phyloP scores from a whole-genome alignment of 345 rosid species.

The Acer campestre region DNA sequence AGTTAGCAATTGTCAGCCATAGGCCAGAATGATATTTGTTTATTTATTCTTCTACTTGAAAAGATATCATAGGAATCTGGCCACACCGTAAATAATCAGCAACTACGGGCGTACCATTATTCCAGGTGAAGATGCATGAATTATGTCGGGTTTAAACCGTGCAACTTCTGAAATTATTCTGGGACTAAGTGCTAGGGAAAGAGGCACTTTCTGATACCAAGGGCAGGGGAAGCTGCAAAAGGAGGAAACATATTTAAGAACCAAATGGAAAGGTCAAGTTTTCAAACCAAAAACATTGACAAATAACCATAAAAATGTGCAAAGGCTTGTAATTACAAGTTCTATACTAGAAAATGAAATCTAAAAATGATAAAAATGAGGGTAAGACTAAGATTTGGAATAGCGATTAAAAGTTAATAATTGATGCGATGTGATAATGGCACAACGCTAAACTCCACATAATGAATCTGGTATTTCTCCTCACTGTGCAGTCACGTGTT shows the following conservation, averaged over 20 bases:
- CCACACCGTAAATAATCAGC: slow-evolving; percentile 7
- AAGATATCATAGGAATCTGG: slow-evolving; percentile 15
- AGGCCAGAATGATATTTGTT: slow-evolving; percentile 5
- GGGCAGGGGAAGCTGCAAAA: slow-evolving; percentile 89
- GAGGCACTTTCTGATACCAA: slow-evolving; percentile 92
- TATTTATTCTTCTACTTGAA: not conserved
- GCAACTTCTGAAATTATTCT: slow-evolving; percentile 97
- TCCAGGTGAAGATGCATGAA: slow-evolving; percentile 98
- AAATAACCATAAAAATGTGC: not conserved
- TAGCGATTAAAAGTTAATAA: not conserved
- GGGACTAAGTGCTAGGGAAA: slow-evolving; percentile 95
- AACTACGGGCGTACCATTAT: slow-evolving; percentile 62
- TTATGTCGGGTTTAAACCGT: slow-evolving; percentile 95
- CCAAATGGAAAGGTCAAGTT: slow-evolving; percentile 6
- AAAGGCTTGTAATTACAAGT: no score
- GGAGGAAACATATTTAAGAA: slow-evolving; percentile 15
- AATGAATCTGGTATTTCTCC: not conserved
- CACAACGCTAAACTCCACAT: not conserved
- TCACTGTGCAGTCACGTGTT: not conserved
- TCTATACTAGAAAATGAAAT: not conserved
- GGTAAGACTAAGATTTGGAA: not conserved
- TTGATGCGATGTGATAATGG: not conserved
- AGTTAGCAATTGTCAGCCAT: slow-evolving; percentile 26
- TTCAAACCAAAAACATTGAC: not conserved
- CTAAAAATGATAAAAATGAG: not conserved